Percentiles rank a stretch among this genome's conserved stretches.
phyloP scores from a whole-genome alignment of 441 rosid genomes.

The Mallotus repandus region DNA sequence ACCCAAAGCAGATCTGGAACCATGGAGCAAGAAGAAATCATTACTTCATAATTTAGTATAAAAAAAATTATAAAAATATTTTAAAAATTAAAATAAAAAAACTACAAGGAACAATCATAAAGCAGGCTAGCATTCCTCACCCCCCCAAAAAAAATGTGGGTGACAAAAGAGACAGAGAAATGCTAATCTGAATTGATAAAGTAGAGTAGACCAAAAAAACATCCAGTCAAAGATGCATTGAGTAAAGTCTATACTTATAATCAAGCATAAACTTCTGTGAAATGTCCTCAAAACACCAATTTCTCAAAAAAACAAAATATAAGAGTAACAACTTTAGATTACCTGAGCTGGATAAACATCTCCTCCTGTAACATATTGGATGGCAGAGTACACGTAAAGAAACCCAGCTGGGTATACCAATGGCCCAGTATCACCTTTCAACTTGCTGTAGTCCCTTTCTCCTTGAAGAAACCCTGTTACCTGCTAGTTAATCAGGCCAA shows the following conservation, averaged over 20 bases:
- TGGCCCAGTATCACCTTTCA: constrained; percentile 96
- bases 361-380: constrained; percentile 71
- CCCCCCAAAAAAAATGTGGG: background rate
- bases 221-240: constrained; percentile 7
- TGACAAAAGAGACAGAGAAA: background rate
- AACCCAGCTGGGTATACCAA: constrained; percentile 96
- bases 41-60: constrained; percentile 3
- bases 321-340: background rate
- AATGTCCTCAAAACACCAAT: background rate
- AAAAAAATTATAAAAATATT: background rate
- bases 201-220: background rate
- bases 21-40: constrained; percentile 15
- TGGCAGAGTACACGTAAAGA: constrained; percentile 82
- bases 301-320: background rate
- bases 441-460: constrained; percentile 74
- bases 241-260: background rate
- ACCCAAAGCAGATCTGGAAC: constrained; percentile 76
- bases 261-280: background rate
- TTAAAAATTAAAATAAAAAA: background rate
- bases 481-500: constrained; percentile 35
- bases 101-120: background rate
- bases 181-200: background rate
- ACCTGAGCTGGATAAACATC: constrained; percentile 84
- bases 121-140: background rate
- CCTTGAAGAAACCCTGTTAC: constrained; percentile 86